Base-by-base conservation (phyloP, 2,329 filamentous ascomycete species). In the Aureobasidium sp. region DNA sequence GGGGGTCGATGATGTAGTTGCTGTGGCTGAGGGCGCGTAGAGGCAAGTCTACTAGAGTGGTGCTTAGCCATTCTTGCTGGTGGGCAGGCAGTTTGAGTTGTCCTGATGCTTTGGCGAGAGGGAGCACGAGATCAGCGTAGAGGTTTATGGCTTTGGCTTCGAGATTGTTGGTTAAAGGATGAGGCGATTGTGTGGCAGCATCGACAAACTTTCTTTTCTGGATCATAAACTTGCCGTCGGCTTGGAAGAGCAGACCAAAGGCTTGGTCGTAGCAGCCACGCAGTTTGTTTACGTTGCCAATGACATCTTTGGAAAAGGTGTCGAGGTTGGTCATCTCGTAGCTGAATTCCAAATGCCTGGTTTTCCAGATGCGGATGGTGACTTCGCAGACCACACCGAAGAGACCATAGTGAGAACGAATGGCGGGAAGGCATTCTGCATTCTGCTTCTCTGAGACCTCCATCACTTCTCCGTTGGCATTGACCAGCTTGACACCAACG, bases 381-480 rank as follows among this genome's bases (percentile, higher is more conserved):
- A 62, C 59, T 42, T 64, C 62, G 22, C 51, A 64, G 17, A 64
- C 45, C 17, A 64, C 59, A 17, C 62, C 62, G 25, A 64, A 64
- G 9, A 64, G 36, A 17, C 62, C 62, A n/a, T 62, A 64, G 39
- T 64, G 62, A 12, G 62, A 64, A 2, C 59, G 39, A 34, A 64
- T 62, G 27, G 52, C 62, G 8, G 59, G 51, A 7, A 64, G 52
- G 5, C 52, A 58, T 25, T 62, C 42, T 7, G 45, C 44, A 34
- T 64, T 64, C 22, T 58, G 42, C 27, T 31, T 62, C 20, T 53
- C 45, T 17, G 62, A 64, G 37, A 64, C 62, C n/a, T 62, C 59
- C 25, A 64, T 27, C 9, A 64, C 12, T 5, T 57, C 51, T 5
- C 59, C 62, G 12, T 22, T 57, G 11, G 57, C 22, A 5, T 47